Conservation (phyloP, 2,329 filamentous ascomycete genomes). For the Curvularia eragrostidis region DNA sequence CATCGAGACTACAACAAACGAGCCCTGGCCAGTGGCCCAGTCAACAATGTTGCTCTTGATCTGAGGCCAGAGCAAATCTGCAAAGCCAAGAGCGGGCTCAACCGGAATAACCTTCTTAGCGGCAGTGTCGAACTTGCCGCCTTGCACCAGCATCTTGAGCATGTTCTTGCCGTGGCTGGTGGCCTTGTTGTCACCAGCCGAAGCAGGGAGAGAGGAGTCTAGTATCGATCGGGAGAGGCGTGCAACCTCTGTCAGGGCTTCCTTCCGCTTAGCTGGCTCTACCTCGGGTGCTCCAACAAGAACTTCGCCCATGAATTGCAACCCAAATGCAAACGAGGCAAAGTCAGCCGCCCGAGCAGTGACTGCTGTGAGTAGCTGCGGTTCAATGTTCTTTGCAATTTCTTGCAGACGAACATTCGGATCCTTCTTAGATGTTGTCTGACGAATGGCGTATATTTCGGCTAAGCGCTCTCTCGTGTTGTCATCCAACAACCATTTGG, state of each 20-base stretch:
- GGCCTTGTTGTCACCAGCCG: slow-evolving; percentile 50
- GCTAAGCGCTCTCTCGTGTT: slow-evolving; percentile 73
- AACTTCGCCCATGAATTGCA: slow-evolving; percentile 83
- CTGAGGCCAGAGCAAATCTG: slow-evolving; percentile 78
- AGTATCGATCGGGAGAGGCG: slow-evolving; percentile 47
- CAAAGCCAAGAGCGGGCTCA: slow-evolving; percentile 80
- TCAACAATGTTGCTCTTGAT: slow-evolving; percentile 76
- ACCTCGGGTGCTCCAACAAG: slow-evolving; percentile 78
- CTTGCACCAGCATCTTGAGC: slow-evolving; percentile 89
- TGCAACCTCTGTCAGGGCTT: slow-evolving; percentile 72
- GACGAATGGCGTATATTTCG: slow-evolving; percentile 79
- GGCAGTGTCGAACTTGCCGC: slow-evolving; percentile 81
- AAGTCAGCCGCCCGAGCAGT: slow-evolving; percentile 71
- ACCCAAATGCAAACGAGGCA: slow-evolving; percentile 78
- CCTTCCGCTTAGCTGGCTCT: slow-evolving; percentile 60
- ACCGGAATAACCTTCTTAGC: slow-evolving; percentile 72
- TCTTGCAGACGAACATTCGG: slow-evolving; percentile 76
- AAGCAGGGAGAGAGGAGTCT: slow-evolving; percentile 44
- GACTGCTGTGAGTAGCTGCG: slow-evolving; percentile 77
- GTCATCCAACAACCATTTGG: slow-evolving; percentile 66
- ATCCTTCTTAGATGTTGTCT: slow-evolving; percentile 92
- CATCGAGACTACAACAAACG: slow-evolving; percentile 84
- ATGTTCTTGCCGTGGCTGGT: slow-evolving; percentile 75
- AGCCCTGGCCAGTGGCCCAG: slow-evolving; percentile 87
- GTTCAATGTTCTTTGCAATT: slow-evolving; percentile 75